phyloP scores from a whole-genome alignment of 1,284 basidiomycete species.

The Ganoderma sp. region DNA sequence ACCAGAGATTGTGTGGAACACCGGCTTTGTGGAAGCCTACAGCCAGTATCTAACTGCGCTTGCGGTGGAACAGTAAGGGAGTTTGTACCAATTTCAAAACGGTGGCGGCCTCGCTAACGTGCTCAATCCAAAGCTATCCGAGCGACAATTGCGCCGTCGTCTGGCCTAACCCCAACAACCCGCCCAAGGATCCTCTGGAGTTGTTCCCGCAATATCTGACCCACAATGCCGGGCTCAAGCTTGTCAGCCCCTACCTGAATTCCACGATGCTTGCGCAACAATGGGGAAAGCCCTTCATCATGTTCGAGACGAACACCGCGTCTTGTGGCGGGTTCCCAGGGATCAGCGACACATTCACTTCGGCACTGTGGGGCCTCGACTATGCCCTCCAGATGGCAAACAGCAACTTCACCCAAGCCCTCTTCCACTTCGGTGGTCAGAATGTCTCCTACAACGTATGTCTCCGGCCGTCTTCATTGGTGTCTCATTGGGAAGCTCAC shows the following conservation, averaged over 20 bases:
- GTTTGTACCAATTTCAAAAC: neutral
- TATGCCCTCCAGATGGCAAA: slow-evolving; percentile 50
- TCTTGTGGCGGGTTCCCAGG: slow-evolving; percentile 82
- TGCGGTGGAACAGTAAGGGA: slow-evolving; percentile 52
- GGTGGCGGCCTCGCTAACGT: neutral
- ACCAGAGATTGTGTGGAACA: slow-evolving; percentile 50
- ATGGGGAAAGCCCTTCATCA: slow-evolving; percentile 51
- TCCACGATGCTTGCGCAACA: slow-evolving; percentile 50
- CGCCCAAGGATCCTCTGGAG: slow-evolving; percentile 50
- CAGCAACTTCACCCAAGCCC: slow-evolving; percentile 58
- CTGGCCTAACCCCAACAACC: slow-evolving; percentile 35
- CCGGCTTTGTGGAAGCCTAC: slow-evolving; percentile 47
- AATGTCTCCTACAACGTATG: slow-evolving; percentile 68
- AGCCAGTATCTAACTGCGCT: slow-evolving; percentile 45
- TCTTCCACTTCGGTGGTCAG: slow-evolving; percentile 70
- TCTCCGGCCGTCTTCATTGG: slow-evolving; percentile 11
- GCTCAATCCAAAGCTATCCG: slow-evolving; percentile 47
- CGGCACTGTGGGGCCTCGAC: slow-evolving; percentile 50
- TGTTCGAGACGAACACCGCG: slow-evolving; percentile 83
- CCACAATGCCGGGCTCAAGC: slow-evolving; percentile 53
- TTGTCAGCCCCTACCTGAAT: slow-evolving; percentile 57
- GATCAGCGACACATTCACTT: slow-evolving; percentile 63
- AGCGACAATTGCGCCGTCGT: slow-evolving; percentile 41
- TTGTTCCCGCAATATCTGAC: slow-evolving; percentile 61
- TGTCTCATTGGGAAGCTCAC: neutral